These are phyloP conservation scores for Celoporthe dispersa DNA, from an alignment of 2,329 filamentous ascomycete genomes.

Conservation along the genomic window DNA sequence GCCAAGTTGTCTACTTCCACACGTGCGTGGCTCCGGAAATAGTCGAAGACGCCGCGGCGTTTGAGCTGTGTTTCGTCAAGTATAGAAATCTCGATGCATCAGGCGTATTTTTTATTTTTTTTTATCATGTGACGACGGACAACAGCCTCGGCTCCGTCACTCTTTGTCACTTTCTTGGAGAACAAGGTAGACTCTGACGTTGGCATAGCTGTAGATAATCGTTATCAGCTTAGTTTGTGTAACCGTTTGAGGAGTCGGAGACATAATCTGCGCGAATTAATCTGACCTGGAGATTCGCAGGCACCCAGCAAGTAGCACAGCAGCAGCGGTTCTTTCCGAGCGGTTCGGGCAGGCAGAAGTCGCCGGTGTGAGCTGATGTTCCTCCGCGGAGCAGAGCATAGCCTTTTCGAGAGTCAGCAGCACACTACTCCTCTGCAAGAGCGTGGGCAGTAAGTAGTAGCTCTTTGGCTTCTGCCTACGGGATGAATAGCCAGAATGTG, in stretches of 20 bases:
- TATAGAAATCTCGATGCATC: neutral
- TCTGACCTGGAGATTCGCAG: neutral
- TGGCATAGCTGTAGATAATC: neutral
- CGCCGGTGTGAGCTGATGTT: neutral
- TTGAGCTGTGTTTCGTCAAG: neutral
- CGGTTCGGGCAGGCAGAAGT: constrained; percentile 1
- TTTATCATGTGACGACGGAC: neutral
- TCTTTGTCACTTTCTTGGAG: neutral
- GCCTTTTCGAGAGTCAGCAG: neutral
- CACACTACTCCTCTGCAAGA: neutral
- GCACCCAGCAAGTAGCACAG: neutral
- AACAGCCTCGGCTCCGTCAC: neutral
- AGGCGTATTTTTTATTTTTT: neutral
- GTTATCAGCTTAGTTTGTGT: neutral
- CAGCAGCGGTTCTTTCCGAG: neutral
- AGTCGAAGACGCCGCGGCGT: neutral
- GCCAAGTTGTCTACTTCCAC: neutral
- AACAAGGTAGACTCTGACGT: neutral
- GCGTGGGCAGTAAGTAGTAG: neutral
- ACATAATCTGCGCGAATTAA: neutral
- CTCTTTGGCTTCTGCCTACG: neutral
- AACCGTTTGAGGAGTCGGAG: neutral
- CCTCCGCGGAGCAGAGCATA: neutral
- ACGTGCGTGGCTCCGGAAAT: neutral
- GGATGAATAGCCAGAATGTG: neutral